Evolutionary conservation across 75 land plant genomes (phyloP).

Genomic region (Larix kaempferi): DNA sequence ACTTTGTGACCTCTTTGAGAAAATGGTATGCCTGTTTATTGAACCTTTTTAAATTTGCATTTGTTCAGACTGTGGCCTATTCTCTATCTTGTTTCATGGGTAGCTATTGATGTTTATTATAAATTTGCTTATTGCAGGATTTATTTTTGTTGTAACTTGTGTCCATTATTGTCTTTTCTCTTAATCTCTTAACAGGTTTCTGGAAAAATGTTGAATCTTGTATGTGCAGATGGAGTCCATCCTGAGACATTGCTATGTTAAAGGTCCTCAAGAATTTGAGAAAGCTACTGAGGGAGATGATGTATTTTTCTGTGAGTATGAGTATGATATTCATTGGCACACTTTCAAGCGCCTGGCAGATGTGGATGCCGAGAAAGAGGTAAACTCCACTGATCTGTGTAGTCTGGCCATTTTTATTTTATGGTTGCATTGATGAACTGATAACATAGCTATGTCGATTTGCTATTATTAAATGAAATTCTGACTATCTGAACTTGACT

Average conservation of each 20-base stretch:
- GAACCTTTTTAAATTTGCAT: too few relatives aligned
- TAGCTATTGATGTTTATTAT: background rate
- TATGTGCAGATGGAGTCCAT: conserved; percentile 74
- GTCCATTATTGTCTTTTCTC: background rate
- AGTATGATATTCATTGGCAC: conserved; percentile 83
- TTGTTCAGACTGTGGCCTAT: background rate
- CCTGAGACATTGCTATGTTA: conserved; percentile 82
- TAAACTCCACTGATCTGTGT: conserved; percentile 2
- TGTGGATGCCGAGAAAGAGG: conserved; percentile 44
- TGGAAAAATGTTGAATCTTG: background rate
- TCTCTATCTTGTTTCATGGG: background rate
- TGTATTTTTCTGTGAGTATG: conserved; percentile 92
- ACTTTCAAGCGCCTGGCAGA: conserved; percentile 84
- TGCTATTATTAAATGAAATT: background rate
- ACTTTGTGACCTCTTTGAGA: background rate
- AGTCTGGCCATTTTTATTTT: background rate
- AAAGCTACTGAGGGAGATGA: conserved; percentile 92
- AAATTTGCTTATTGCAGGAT: background rate
- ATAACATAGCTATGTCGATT: background rate
- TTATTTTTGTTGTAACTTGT: background rate
- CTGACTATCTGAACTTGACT: background rate
- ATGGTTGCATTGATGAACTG: background rate
- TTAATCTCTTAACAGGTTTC: background rate
- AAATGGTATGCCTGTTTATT: background rate
- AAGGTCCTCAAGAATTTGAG: conserved; percentile 70